phyloP scores from a whole-genome alignment of 345 rosid genomes.

The Salix brachista region DNA sequence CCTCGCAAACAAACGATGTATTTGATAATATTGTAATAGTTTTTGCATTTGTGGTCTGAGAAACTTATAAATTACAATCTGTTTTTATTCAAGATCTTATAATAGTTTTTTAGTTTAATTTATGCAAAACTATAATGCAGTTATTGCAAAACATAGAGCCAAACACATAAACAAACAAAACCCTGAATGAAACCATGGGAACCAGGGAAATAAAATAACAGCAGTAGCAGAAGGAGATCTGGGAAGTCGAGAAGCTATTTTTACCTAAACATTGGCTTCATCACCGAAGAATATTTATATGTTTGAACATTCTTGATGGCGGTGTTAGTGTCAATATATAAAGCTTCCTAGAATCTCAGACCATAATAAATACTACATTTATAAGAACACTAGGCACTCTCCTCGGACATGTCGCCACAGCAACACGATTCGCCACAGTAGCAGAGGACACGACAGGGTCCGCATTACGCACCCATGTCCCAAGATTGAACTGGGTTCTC shows the following conservation, averaged over 20 bases:
- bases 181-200: neutral
- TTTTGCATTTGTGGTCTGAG: too few relatives aligned
- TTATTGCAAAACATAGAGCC: neutral
- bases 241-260: neutral
- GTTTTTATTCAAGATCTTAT: too few relatives aligned
- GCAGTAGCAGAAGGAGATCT: neutral
- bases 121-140: too few relatives aligned
- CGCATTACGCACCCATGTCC: slow-evolving; percentile 5
- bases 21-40: too few relatives aligned
- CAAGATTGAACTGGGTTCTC: neutral
- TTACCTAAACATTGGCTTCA: neutral
- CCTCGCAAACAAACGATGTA: too few relatives aligned
- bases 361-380: slow-evolving; percentile 1
- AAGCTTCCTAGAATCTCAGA: neutral
- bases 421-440: slow-evolving; percentile 26
- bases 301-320: slow-evolving; percentile 38
- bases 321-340: slow-evolving; percentile 14
- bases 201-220: neutral
- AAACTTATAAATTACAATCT: too few relatives aligned
- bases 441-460: slow-evolving; percentile 1
- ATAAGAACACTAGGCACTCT: neutral
- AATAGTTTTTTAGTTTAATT: too few relatives aligned
- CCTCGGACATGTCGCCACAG: slow-evolving; percentile 1
- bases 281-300: slow-evolving; percentile 6
- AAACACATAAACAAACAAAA: neutral